These are phyloP conservation scores for Ananas comosus DNA, from an alignment of 176 grass and related monocot genomes.

Conservation along the genomic window DNA sequence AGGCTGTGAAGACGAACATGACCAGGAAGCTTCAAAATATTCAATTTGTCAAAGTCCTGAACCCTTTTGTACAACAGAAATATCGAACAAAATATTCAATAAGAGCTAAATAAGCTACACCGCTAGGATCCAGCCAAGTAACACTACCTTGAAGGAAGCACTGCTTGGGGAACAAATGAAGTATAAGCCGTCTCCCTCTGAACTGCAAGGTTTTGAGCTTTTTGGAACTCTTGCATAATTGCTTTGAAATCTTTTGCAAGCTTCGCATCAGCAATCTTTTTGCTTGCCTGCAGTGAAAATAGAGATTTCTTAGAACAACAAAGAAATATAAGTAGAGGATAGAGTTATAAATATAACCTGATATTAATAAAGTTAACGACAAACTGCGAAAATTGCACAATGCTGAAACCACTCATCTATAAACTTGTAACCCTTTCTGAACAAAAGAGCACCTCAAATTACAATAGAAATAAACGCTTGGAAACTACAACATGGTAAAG, in stretches of 20 bases:
- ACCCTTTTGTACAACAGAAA: not conserved
- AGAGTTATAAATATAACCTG: not conserved
- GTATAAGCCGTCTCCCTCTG: slow-evolving; percentile 67
- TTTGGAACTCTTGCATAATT: slow-evolving; percentile 74
- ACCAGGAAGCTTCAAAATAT: not conserved
- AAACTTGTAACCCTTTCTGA: not conserved
- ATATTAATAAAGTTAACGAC: not conserved
- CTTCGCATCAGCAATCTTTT: slow-evolving; percentile 76
- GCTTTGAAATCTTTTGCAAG: slow-evolving; percentile 88
- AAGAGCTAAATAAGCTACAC: not conserved
- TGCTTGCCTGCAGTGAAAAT: slow-evolving; percentile 46
- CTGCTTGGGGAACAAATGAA: slow-evolving; percentile 41
- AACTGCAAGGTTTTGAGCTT: slow-evolving; percentile 68
- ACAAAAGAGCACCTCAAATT: not conserved
- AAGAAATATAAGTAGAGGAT: not conserved
- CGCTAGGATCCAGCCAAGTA: no score
- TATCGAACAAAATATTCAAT: not conserved
- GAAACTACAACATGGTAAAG: not conserved
- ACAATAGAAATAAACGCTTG: not conserved
- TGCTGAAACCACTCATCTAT: not conserved
- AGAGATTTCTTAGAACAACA: slow-evolving; percentile 1
- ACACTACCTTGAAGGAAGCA: slow-evolving; percentile 47
- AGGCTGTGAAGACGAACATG: not conserved
- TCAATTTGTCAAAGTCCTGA: not conserved
- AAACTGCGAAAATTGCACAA: not conserved